Evolutionary conservation across 148 eudicot species (phyloP).

Genomic region (Diospyros kaki): DNA sequence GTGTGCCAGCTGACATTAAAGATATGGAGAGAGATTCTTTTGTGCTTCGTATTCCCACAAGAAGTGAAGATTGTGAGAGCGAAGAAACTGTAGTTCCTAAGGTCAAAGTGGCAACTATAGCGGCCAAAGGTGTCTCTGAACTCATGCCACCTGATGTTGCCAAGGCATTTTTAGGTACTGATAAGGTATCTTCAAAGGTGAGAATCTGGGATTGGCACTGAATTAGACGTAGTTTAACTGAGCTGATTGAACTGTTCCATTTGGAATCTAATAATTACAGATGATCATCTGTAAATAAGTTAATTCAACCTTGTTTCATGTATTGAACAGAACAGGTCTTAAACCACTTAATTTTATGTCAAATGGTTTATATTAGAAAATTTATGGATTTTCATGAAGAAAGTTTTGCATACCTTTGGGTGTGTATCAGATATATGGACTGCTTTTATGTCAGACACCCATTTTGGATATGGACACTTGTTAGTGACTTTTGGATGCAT

Average conservation of each 20-base stretch:
- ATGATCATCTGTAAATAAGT: not conserved
- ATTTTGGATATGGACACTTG: no score
- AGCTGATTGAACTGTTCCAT: not conserved
- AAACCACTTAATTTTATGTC: not conserved
- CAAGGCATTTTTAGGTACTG: slow-evolving; percentile 64
- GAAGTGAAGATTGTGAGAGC: slow-evolving; percentile 31
- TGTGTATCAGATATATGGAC: no score
- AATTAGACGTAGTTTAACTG: not conserved
- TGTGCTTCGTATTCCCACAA: slow-evolving; percentile 65
- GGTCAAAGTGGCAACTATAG: slow-evolving; percentile 56
- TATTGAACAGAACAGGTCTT: not conserved
- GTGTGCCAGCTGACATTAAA: slow-evolving; percentile 71
- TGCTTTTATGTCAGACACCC: no score
- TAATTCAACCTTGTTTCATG: not conserved
- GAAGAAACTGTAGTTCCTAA: slow-evolving; percentile 46
- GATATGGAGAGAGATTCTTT: slow-evolving; percentile 80
- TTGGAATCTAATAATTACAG: not conserved
- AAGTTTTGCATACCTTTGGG: not conserved
- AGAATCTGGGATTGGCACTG: slow-evolving; percentile 12
- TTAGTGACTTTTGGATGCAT: no score
- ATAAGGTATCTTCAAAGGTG: slow-evolving; percentile 79
- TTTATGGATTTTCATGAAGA: not conserved
- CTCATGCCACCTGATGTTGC: slow-evolving; percentile 97
- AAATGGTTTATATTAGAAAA: not conserved
- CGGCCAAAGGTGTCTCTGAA: slow-evolving; percentile 67